phyloP scores from a whole-genome alignment of 1,139 yeast species.

The Yamadazyma sp. region DNA sequence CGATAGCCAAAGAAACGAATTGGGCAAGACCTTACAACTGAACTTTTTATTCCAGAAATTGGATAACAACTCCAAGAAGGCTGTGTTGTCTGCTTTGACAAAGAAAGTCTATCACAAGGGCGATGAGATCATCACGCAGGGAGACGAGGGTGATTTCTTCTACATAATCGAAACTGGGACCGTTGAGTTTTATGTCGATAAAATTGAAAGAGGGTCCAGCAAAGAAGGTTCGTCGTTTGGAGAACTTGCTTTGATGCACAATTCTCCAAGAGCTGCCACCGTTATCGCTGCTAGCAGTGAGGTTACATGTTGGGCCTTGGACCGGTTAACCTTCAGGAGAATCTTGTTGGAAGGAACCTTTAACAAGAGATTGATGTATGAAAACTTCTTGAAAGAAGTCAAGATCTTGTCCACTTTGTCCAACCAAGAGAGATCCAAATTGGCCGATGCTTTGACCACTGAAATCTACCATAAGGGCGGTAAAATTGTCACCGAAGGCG shows the following conservation, averaged over 20 bases:
- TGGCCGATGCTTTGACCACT: constrained; percentile 91
- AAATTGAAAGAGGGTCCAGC: constrained; percentile 67
- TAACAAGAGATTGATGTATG: constrained; percentile 87
- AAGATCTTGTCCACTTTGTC: constrained; percentile 73
- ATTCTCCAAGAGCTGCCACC: constrained; percentile 97
- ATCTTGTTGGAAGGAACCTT: constrained; percentile 88
- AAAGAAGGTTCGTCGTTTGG: constrained; percentile 93
- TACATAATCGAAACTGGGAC: constrained; percentile 84
- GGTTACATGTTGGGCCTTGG: constrained; percentile 81
- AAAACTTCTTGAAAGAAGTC: constrained; percentile 82
- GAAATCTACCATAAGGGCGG: constrained; percentile 72
- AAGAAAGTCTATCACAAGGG: constrained; percentile 64
- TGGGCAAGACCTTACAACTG: constrained; percentile 68
- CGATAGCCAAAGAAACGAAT: constrained; percentile 62
- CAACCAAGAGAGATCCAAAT: constrained; percentile 82
- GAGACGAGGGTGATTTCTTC: constrained; percentile 95
- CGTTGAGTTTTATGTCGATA: constrained; percentile 80
- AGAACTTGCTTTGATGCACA: constrained; percentile 95
- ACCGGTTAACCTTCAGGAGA: constrained; percentile 88
- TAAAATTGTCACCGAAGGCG: constrained; percentile 83
- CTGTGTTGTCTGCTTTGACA: constrained; percentile 79
- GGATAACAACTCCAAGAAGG: constrained; percentile 68
- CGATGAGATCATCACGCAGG: constrained; percentile 78
- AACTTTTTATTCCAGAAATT: constrained; percentile 83
- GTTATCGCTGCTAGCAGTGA: constrained; percentile 71